Evolutionary conservation across 78 protist species (phyloP).

Genomic region (Salpingoeca rosetta): DNA sequence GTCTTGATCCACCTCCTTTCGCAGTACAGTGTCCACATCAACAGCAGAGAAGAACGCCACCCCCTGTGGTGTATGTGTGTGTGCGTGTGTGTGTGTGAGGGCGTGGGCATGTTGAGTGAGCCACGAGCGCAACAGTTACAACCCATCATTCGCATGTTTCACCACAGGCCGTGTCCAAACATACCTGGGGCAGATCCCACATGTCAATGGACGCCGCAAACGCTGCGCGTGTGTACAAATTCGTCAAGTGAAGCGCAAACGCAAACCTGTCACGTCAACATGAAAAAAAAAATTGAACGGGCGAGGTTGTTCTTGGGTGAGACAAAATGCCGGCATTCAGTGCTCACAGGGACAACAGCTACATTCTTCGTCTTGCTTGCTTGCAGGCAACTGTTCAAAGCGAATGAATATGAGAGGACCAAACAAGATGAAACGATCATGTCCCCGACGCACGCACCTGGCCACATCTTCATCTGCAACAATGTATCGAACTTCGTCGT

Average conservation of each 20-base stretch:
- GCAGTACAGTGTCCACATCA: slow-evolving; percentile 18
- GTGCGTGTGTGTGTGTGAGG: too few species aligned
- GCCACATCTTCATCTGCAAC: background rate
- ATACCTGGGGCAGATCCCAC: slow-evolving; percentile 11
- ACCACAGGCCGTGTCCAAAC: too few species aligned
- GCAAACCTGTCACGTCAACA: background rate
- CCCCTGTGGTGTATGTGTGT: too few species aligned
- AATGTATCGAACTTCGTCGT: slow-evolving; percentile 30
- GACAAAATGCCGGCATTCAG: too few species aligned
- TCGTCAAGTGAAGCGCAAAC: slow-evolving; percentile 23
- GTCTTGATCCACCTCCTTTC: slow-evolving; percentile 12
- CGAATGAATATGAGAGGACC: too few species aligned
- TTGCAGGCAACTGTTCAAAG: too few species aligned
- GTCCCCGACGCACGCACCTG: background rate
- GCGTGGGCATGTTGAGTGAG: background rate
- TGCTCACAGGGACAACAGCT: too few species aligned
- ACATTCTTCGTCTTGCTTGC: too few species aligned
- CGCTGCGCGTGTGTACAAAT: slow-evolving; percentile 5
- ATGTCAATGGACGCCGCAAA: background rate
- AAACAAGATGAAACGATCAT: too few species aligned
- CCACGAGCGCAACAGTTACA: background rate
- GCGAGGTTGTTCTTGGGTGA: too few species aligned
- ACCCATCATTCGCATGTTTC: too few species aligned
- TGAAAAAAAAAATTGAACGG: too few species aligned
- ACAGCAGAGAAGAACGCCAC: slow-evolving; percentile 26